phyloP scores from a whole-genome alignment of 495 filamentous ascomycete species.

The Aspergillus incahuasiensis region DNA sequence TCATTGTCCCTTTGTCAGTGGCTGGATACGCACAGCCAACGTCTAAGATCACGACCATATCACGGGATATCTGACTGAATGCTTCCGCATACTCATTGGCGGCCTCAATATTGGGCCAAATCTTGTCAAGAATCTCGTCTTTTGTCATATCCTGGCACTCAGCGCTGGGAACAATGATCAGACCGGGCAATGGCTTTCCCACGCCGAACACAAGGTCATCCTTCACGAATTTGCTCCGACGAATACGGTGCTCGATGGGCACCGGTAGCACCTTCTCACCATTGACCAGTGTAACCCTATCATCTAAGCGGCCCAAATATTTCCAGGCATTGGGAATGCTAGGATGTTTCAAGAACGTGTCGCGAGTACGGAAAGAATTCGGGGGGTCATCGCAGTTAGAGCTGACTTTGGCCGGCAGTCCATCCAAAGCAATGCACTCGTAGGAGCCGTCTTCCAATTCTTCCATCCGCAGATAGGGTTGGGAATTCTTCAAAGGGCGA shows the following conservation, averaged over 20 bases:
- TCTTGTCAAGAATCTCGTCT: conserved; percentile 33
- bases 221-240: conserved; percentile 17
- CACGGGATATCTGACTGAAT: conserved; percentile 42
- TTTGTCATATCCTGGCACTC: conserved; percentile 21
- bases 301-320: conserved; percentile 55
- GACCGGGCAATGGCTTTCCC: conserved; percentile 16
- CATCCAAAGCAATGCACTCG: conserved; percentile 54
- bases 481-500: conserved; percentile 31
- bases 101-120: conserved; percentile 39
- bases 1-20: conserved; percentile 47
- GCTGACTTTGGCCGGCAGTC: conserved; percentile 59
- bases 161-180: conserved; percentile 40
- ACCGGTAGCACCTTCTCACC: conserved; percentile 66
- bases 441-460: conserved; percentile 42
- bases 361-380: conserved; percentile 31
- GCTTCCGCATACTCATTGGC: conserved; percentile 34
- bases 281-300: conserved; percentile 57
- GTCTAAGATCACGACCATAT: conserved; percentile 40
- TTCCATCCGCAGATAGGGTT: conserved; percentile 46
- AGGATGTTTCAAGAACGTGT: conserved; percentile 51
- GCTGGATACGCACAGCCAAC: conserved; percentile 35
- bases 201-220: conserved; percentile 25
- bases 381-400: conserved; percentile 52
- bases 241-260: conserved; percentile 47
- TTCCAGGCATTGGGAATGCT: conserved; percentile 48